A percentile compares a stretch with the other conserved stretches of the same genome.
These are phyloP conservation scores for Castanea crenata DNA, from an alignment of 306 rosid genomes.

Conservation along the genomic window DNA sequence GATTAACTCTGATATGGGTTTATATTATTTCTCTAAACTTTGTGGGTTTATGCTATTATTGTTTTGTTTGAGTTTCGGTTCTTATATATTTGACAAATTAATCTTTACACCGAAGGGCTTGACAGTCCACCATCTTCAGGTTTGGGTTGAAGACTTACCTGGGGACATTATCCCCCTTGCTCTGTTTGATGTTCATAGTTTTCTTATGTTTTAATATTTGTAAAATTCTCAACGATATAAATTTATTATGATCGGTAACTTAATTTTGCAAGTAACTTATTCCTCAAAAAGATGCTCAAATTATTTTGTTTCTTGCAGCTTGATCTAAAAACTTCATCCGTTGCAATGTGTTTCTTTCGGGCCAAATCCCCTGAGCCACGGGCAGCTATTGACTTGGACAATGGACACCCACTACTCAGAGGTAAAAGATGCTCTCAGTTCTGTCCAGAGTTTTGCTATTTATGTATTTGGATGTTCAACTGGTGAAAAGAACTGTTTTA, in stretches of 20 bases:
- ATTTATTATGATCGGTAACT: not conserved
- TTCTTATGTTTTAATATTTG: no score
- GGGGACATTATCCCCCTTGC: no score
- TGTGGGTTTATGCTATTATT: no score
- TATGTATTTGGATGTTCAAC: not conserved
- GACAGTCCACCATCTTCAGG: no score
- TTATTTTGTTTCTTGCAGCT: conserved; percentile 46
- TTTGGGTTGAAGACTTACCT: no score
- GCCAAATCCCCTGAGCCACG: conserved; percentile 96
- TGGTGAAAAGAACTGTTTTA: not conserved
- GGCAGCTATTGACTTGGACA: conserved; percentile 73
- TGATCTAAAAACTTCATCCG: conserved; percentile 54
- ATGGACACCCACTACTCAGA: conserved; percentile 92
- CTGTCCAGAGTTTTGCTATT: not conserved
- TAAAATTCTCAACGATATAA: not conserved
- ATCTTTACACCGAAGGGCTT: no score
- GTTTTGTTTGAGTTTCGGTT: no score
- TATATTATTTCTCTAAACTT: no score
- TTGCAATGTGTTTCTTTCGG: conserved; percentile 78
- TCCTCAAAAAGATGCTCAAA: conserved; percentile 1
- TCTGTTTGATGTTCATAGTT: no score
- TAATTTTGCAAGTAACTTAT: not conserved
- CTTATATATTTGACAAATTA: no score
- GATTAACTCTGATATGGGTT: no score
- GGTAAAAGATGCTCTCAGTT: conserved; percentile 37